Conservation (phyloP, 495 filamentous ascomycete genomes). For the Podospora appendiculata region DNA sequence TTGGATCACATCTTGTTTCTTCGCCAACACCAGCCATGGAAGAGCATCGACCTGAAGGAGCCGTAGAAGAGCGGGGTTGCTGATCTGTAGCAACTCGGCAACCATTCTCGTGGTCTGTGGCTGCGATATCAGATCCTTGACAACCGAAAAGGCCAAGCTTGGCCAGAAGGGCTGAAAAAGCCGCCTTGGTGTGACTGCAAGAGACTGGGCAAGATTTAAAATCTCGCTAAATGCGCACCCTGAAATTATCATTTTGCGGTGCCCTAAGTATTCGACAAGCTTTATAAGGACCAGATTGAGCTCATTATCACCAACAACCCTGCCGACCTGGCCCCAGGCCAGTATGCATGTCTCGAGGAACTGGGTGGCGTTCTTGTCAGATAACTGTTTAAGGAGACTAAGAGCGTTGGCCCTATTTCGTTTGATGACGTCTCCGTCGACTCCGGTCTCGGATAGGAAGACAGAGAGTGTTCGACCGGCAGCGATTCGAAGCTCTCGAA, state of each 20-base stretch:
- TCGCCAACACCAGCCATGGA: constrained; percentile 74
- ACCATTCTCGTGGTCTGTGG: constrained; percentile 77
- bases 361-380: constrained; percentile 52
- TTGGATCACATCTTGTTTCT: constrained; percentile 69
- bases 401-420: constrained; percentile 63
- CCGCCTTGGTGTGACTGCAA: constrained; percentile 49
- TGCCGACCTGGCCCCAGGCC: constrained; percentile 74
- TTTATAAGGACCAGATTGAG: constrained; percentile 77
- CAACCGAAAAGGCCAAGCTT: constrained; percentile 67
- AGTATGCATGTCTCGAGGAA: constrained; percentile 79
- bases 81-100: constrained; percentile 69
- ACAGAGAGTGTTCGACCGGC: constrained; percentile 49
- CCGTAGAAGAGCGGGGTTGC: constrained; percentile 63
- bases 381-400: constrained; percentile 60
- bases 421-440: constrained; percentile 30
- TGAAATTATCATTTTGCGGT: constrained; percentile 70
- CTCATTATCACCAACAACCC: constrained; percentile 56
- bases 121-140: constrained; percentile 69
- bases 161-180: constrained; percentile 83
- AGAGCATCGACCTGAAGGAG: constrained; percentile 73
- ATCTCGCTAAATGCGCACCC: constrained; percentile 70
- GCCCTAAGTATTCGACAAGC: constrained; percentile 78
- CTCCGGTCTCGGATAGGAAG: constrained; percentile 52
- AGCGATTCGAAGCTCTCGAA: constrained; percentile 77
- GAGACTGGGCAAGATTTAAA: constrained; percentile 55